These are phyloP conservation scores for Oehlia diaphana DNA, from an alignment of 192 early-diverging fungal genomes.

Conservation along the genomic window DNA sequence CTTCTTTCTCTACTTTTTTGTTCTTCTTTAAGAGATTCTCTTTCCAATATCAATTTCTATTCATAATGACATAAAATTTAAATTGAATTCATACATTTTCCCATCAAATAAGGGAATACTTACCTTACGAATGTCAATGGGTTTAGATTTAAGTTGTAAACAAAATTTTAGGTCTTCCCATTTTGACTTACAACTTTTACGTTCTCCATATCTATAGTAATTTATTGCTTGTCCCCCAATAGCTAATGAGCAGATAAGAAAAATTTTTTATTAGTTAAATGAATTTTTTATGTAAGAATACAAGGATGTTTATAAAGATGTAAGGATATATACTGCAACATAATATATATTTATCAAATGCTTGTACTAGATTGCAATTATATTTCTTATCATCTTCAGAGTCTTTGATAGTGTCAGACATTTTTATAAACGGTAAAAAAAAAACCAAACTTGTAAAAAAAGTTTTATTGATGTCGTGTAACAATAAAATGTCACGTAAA, in stretches of 20 bases:
- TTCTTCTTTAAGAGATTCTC: not conserved
- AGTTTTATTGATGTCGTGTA: no score
- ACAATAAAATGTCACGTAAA: no score
- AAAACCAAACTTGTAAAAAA: no score
- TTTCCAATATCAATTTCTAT: conserved; percentile 14
- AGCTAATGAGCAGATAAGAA: conserved; percentile 13
- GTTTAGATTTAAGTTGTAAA: conserved; percentile 33
- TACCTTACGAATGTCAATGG: conserved; percentile 33
- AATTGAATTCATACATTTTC: not conserved
- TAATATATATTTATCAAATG: not conserved
- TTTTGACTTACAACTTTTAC: conserved; percentile 33
- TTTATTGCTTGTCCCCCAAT: conserved; percentile 39
- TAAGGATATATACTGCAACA: conserved; percentile 2
- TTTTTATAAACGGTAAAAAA: no score
- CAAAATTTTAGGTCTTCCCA: conserved; percentile 41
- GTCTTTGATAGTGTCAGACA: no score
- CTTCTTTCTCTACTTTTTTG: not conserved
- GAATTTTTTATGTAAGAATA: not conserved
- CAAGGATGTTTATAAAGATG: not conserved
- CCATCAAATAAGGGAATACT: not conserved
- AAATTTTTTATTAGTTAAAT: not conserved
- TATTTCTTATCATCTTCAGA: not conserved
- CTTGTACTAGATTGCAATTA: not conserved
- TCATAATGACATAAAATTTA: not conserved
- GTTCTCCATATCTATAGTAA: conserved; percentile 41